A percentile compares a stretch with the other conserved stretches of the same genome.
These are phyloP conservation scores for Bruguiera hainesii DNA, from an alignment of 441 rosid genomes.

Conservation along the genomic window DNA sequence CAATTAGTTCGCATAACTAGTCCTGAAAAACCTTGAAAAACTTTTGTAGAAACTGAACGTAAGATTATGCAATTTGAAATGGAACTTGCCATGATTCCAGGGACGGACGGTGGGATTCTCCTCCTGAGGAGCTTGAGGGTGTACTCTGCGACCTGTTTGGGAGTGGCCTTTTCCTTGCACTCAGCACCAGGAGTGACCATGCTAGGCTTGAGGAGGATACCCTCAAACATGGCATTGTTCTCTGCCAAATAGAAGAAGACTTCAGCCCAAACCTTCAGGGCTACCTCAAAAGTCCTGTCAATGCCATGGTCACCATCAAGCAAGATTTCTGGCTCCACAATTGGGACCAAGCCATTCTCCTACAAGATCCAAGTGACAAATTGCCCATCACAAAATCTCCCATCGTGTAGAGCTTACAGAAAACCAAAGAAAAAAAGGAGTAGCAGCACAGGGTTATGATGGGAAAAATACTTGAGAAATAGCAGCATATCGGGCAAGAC, in stretches of 20 bases:
- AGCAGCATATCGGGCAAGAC: constrained; percentile 95
- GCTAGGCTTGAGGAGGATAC: constrained; percentile 93
- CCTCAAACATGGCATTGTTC: constrained; percentile 84
- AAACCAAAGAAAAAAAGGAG: not conserved
- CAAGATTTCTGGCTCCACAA: constrained; percentile 94
- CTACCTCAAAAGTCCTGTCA: constrained; percentile 85
- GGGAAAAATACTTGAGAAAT: constrained; percentile 56
- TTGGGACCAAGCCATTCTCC: constrained; percentile 96
- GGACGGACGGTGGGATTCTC: constrained; percentile 83
- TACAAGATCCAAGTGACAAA: constrained; percentile 21
- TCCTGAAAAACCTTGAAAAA: no score
- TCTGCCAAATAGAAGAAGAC: constrained; percentile 91
- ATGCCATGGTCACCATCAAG: constrained; percentile 88
- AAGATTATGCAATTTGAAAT: not conserved
- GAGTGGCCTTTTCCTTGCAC: constrained; percentile 71
- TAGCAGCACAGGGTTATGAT: not conserved
- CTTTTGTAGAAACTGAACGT: no score
- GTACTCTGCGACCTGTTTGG: constrained; percentile 74
- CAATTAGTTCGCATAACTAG: not conserved
- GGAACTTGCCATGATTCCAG: constrained; percentile 80
- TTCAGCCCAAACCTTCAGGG: constrained; percentile 88
- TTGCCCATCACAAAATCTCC: constrained; percentile 10
- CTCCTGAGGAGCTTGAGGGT: constrained; percentile 78
- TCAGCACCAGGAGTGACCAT: constrained; percentile 98
- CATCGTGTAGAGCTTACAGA: not conserved